Conservation (phyloP, 2,329 filamentous ascomycete genomes). For the Emmonsia crescens region DNA sequence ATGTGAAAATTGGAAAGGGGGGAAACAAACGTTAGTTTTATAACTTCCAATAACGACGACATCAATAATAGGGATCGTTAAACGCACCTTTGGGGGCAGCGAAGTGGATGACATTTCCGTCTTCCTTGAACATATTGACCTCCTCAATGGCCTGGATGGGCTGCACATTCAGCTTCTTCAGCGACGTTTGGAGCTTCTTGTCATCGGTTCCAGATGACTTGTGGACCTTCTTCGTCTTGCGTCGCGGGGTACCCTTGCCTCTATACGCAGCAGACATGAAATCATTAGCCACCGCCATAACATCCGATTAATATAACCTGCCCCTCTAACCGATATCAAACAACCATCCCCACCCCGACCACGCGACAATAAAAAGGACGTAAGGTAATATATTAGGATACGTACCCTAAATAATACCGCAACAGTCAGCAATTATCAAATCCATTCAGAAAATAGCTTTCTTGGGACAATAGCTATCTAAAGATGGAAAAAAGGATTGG, state of each 20-base stretch:
- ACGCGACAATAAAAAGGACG: neutral
- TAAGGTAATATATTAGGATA: slow-evolving; percentile 9
- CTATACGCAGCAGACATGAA: slow-evolving; percentile 32
- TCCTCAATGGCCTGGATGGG: slow-evolving; percentile 99
- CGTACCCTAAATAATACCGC: slow-evolving; percentile 18
- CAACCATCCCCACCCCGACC: neutral
- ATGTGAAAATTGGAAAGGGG: neutral
- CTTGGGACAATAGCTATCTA: neutral
- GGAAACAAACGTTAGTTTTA: neutral
- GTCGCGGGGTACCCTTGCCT: slow-evolving; percentile 95
- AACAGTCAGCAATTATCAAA: slow-evolving; percentile 12
- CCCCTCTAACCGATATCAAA: neutral
- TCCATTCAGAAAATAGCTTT: neutral
- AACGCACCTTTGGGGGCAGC: slow-evolving; percentile 86
- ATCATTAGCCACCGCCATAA: slow-evolving; percentile 9
- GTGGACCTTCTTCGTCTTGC: slow-evolving; percentile 97
- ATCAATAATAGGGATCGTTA: neutral
- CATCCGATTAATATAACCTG: neutral
- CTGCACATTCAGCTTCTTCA: slow-evolving; percentile 99
- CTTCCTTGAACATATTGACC: slow-evolving; percentile 99
- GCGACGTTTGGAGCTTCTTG: slow-evolving; percentile 95
- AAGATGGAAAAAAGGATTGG: neutral
- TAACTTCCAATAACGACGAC: neutral
- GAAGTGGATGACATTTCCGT: slow-evolving; percentile 99
- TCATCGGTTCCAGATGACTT: slow-evolving; percentile 88